Base-by-base conservation (phyloP, 148 eudicot genomes). In the Chenopodium album region DNA sequence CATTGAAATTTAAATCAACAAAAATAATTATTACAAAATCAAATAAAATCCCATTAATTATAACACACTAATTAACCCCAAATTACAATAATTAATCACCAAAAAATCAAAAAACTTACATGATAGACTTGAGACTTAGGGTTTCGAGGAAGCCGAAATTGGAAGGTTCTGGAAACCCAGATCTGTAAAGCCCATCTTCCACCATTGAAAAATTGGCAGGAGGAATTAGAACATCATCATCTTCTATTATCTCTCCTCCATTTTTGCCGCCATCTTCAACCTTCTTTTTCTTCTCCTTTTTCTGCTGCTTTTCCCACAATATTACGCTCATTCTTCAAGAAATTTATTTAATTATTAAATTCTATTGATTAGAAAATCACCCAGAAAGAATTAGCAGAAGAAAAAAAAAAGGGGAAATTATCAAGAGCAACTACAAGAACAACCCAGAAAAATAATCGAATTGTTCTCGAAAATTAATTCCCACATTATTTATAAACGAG, bases 161-260 rank as follows among this genome's bases (percentile, higher is more conserved):
- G 73, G 80, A 72, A 62, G 87, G 78, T 75, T 93, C 82, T 28
- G 97, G 97, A 78, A 91, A 91, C 79, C 97, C 94, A 79, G 97
- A 93, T 91, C 97, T 85, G 71, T 88, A 93, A 17, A 93, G 78
- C 52, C 92, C 89, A 47, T 91, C 93, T 86, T 93, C 97, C 1
- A 93, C 97, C 87, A 87, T 87, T 2, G 94, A 88, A 82, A 93
- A 93, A 73, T 93, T 93, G 17, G 60, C 71, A n/a, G 94, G 94
- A 32, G 94, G 90, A 31, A 79, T 76, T 77, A 90, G 80, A 75
- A 87, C 82, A 66, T 37, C 90, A 46, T 85, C 83, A 5, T 79
- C 54, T 23, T 41, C 41, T 7, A 23, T 28, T 32, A 70, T 56
- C 41, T 84, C 67, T 63, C 63, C 75, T 48, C 73, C 62, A 69